Conservation (phyloP, 192 early-diverging fungal genomes). For the Coemansia sp. region DNA sequence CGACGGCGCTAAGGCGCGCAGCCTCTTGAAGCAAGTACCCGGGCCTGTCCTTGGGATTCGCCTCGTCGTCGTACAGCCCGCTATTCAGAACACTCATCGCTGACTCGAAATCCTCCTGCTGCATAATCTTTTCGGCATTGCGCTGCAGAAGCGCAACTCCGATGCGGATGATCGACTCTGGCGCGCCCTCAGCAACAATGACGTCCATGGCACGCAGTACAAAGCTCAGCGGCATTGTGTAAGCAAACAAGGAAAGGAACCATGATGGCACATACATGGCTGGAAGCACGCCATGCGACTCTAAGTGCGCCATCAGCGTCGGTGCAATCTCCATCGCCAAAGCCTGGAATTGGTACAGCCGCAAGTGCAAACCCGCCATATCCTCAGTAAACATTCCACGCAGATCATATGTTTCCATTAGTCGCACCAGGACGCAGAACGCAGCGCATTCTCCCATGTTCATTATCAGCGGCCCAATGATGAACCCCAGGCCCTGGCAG, state of each 20-base stretch:
- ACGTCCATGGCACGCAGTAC: slow-evolving; percentile 93
- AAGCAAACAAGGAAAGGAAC: slow-evolving; percentile 97
- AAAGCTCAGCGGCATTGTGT: slow-evolving; percentile 86
- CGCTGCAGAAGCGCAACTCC: slow-evolving; percentile 84
- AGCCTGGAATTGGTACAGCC: slow-evolving; percentile 82
- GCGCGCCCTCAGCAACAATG: slow-evolving; percentile 84
- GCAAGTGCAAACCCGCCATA: slow-evolving; percentile 91
- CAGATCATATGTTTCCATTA: slow-evolving; percentile 94
- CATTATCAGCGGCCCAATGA: slow-evolving; percentile 89
- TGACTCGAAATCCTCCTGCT: slow-evolving; percentile 77
- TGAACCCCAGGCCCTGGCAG: slow-evolving; percentile 96
- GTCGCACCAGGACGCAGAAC: slow-evolving; percentile 90
- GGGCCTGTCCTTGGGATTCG: slow-evolving; percentile 52
- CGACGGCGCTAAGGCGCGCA: slow-evolving; percentile 62
- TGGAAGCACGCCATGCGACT: slow-evolving; percentile 66
- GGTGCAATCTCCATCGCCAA: slow-evolving; percentile 78
- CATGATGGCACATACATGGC: slow-evolving; percentile 96
- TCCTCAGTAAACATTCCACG: slow-evolving; percentile 90
- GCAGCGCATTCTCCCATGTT: slow-evolving; percentile 94
- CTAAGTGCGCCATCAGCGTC: slow-evolving; percentile 73
- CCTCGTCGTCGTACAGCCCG: slow-evolving; percentile 77
- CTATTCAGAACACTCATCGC: slow-evolving; percentile 81
- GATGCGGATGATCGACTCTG: slow-evolving; percentile 87
- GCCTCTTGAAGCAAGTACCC: slow-evolving; percentile 76
- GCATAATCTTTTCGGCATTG: slow-evolving; percentile 69